phyloP scores from a whole-genome alignment of 805 yeast genomes.

The Sugiyamaella valdiviana region DNA sequence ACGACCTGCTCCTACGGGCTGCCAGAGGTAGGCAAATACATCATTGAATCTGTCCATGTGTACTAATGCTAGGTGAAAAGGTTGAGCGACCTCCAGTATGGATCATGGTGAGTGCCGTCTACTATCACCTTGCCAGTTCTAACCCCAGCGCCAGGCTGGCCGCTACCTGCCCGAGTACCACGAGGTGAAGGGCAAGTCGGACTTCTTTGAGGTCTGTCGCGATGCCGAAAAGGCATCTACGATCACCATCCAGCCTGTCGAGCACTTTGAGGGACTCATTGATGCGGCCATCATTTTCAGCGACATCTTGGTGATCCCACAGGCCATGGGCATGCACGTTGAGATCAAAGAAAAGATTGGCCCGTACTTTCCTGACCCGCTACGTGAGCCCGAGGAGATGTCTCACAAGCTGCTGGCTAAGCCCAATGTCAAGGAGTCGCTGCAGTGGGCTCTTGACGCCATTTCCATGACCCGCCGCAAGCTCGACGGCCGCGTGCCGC shows the following conservation, averaged over 20 bases:
- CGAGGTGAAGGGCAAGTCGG: conserved; percentile 73
- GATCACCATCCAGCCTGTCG: conserved; percentile 92
- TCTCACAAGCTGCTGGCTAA: conserved; percentile 39
- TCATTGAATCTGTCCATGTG: background rate
- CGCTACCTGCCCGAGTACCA: conserved; percentile 77
- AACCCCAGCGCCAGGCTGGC: conserved; percentile 82
- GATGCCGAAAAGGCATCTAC: conserved; percentile 91
- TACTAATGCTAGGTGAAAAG: conserved; percentile 43
- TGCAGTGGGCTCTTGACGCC: conserved; percentile 95
- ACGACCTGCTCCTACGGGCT: conserved; percentile 86
- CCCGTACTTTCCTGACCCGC: conserved; percentile 85
- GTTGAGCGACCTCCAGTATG: conserved; percentile 98
- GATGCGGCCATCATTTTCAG: conserved; percentile 97
- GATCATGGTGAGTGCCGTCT: conserved; percentile 61
- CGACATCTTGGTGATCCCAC: conserved; percentile 93
- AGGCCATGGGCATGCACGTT: conserved; percentile 95
- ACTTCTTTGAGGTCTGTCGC: conserved; percentile 92
- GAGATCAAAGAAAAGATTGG: conserved; percentile 93
- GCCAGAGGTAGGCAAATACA: conserved; percentile 52
- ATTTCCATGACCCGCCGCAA: conserved; percentile 83
- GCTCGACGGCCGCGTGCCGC: conserved; percentile 84
- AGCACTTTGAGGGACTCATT: conserved; percentile 77
- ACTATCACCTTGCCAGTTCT: background rate
- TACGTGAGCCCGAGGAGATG: conserved; percentile 68
- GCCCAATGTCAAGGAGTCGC: conserved; percentile 64